Percentiles rank a stretch among this genome's conserved stretches.
Conservation (phyloP, 495 filamentous ascomycete species). For the Tuber borchii region DNA sequence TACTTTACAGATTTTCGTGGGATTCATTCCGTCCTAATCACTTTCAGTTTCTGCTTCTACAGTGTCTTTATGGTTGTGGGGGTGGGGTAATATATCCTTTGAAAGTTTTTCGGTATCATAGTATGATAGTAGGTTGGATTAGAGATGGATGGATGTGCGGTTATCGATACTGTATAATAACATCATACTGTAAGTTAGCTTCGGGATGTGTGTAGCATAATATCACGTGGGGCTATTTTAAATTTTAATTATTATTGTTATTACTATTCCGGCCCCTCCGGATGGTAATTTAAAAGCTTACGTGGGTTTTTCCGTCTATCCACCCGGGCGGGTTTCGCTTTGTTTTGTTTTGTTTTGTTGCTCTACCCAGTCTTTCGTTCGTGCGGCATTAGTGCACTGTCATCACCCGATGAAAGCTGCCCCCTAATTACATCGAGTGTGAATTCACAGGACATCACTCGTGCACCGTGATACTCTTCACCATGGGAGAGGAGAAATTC, state of each 20-base stretch:
- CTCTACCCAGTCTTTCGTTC: not conserved
- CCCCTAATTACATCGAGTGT: not conserved
- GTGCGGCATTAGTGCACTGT: not conserved
- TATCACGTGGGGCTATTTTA: no score
- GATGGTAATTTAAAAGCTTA: not conserved
- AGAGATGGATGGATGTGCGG: not conserved
- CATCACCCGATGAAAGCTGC: not conserved
- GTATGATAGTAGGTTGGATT: not conserved
- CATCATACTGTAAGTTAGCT: not conserved
- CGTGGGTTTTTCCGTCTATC: not conserved
- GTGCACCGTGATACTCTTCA: not conserved
- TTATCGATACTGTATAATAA: not conserved
- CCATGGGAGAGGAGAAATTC: not conserved
- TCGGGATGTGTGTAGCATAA: no score
- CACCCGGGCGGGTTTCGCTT: not conserved
- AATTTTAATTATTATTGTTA: not conserved
- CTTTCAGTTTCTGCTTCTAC: not conserved
- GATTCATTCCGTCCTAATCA: not conserved
- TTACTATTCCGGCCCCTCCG: no score
- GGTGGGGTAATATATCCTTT: not conserved
- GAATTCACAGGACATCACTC: not conserved
- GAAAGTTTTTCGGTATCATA: no score
- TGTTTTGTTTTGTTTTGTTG: no score
- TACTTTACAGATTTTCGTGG: not conserved
- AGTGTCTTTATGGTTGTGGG: not conserved